Base-by-base conservation (phyloP, 2,329 filamentous ascomycete genomes). In the Colletotrichum sp. region DNA sequence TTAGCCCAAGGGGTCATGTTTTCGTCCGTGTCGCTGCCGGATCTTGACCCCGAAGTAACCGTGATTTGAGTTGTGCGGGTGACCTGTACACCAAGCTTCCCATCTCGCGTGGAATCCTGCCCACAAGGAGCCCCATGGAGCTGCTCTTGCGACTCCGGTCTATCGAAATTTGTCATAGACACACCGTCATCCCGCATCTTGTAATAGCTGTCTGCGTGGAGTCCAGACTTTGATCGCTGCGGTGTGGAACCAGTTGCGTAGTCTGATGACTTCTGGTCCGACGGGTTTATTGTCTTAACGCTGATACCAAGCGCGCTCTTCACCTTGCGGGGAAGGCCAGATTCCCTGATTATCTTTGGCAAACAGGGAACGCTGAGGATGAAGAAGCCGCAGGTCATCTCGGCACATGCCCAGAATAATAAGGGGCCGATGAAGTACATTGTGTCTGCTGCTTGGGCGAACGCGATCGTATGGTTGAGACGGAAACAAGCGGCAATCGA, bases 331-430 rank as follows among this genome's bases (percentile, higher is more conserved):
- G 44, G 55, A 48, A 67, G 27, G 6, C 65, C 65, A 30, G 44
- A 55, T 15, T 67, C 44, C 22, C 32, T 19, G 2, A 86, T 74
- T 28, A 86, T 80, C 76, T 85, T 86, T 5, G 86, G 84, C 1
- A 85, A 76, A 52, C 82, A 84, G 7, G 86, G 85, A 44, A 86
- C 77, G 66, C 84, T 82, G 52, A 84, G 74, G 65, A 87, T 84
- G 77, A 88, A 84, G 79, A 88, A 88, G 9, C 84, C 86, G 67
- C 85, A 86, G 3, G 86, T 86, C 83, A 86, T 87, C 75, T 88
- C 87, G 6, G 83, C 86, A 32, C 79, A 81, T 5, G 84, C 86
- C 87, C 86, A 88, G 78, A 88, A 87, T 16, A 85, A 72, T 1
- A 88, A 78, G 2, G 84, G 82, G 1, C 83, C 85, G 52, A 88